phyloP scores from a whole-genome alignment of 2,329 filamentous ascomycete species.

The Rhexocercosporidium sp. region DNA sequence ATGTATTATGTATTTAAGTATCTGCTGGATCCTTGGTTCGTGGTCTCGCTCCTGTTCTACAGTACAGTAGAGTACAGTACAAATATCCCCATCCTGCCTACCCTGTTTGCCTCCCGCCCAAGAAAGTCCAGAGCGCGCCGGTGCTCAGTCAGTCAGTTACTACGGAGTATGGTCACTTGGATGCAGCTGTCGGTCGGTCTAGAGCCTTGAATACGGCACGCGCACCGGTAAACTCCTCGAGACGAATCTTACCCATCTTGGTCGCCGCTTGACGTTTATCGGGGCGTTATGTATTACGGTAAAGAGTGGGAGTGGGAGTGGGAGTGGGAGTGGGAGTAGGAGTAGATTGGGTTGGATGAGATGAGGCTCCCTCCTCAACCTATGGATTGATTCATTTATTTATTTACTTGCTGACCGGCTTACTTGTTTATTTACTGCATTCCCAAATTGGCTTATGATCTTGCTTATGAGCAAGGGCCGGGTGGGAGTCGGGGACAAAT shows the following conservation, averaged over 20 bases:
- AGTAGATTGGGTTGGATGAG: too few species aligned
- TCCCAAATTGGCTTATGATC: neutral
- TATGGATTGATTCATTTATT: too few species aligned
- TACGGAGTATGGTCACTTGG: neutral
- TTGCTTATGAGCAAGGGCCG: neutral
- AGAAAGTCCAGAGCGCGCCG: neutral
- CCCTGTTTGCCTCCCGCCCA: neutral
- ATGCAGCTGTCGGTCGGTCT: neutral
- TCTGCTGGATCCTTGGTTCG: too few species aligned
- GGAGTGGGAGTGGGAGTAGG: too few species aligned
- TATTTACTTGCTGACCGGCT: too few species aligned
- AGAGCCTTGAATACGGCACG: slow-evolving; percentile 1
- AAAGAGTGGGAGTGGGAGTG: too few species aligned
- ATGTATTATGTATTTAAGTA: too few species aligned
- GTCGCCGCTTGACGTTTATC: neutral
- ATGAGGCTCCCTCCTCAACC: neutral
- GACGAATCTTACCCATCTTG: too few species aligned
- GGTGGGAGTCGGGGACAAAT: too few species aligned
- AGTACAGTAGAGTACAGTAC: too few species aligned
- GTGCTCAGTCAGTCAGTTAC: neutral
- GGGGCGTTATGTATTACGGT: too few species aligned
- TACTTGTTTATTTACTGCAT: neutral
- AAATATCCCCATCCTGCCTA: neutral
- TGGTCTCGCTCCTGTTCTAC: too few species aligned
- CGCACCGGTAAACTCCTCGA: slow-evolving; percentile 3